Evolutionary conservation across 805 yeast species (phyloP).

Genomic region (Isabelozyma rhagii): DNA sequence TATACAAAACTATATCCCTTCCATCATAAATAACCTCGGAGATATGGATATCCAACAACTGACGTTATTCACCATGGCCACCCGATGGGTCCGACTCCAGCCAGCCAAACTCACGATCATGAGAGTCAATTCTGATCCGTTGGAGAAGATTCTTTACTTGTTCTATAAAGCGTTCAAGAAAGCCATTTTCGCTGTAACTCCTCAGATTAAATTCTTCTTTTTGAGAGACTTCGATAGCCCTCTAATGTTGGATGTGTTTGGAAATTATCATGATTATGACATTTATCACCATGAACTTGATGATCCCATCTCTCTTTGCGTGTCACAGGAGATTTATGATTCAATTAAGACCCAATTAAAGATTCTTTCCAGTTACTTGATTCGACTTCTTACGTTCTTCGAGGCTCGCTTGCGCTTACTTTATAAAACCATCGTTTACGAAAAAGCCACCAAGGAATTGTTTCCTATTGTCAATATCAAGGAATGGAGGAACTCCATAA

Average conservation of each 20-base stretch:
- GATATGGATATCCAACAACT: conserved; percentile 30
- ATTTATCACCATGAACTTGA: conserved; percentile 19
- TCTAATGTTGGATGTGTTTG: conserved; percentile 34
- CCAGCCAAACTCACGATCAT: conserved; percentile 28
- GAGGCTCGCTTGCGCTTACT: conserved; percentile 23
- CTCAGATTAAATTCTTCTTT: conserved; percentile 39
- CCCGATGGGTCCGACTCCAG: conserved; percentile 31
- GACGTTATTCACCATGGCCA: conserved; percentile 29
- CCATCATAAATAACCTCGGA: conserved; percentile 15
- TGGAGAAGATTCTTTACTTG: conserved; percentile 29
- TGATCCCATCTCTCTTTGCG: conserved; percentile 7
- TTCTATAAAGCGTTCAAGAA: conserved; percentile 32
- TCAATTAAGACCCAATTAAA: conserved; percentile 14
- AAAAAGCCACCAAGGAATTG: conserved; percentile 12
- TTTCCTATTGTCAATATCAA: conserved; percentile 22
- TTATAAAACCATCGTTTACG: conserved; percentile 27
- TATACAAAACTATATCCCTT: conserved; percentile 24
- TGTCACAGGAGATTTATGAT: conserved; percentile 11
- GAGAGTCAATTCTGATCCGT: conserved; percentile 20
- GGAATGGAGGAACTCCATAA: conserved; percentile 25
- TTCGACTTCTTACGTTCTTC: conserved; percentile 29
- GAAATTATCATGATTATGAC: conserved; percentile 17
- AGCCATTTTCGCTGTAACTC: conserved; percentile 30
- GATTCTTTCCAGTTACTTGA: conserved; percentile 23
- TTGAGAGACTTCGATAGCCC: conserved; percentile 40